These are phyloP conservation scores for Microbotryum intermedium DNA, from an alignment of 1,284 basidiomycete genomes.

Conservation along the genomic window DNA sequence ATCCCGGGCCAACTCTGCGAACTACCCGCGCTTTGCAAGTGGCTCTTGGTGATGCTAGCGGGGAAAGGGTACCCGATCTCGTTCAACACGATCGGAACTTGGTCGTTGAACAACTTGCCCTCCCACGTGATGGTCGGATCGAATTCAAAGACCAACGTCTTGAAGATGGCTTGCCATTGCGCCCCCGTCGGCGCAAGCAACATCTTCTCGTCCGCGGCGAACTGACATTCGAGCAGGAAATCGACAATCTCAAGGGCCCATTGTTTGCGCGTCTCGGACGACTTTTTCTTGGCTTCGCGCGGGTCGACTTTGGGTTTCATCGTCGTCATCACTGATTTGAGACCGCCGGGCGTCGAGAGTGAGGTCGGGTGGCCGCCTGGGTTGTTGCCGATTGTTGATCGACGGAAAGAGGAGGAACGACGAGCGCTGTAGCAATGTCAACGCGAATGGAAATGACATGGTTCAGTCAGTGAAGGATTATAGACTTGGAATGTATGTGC, in stretches of 20 bases:
- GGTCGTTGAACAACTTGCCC: conserved; percentile 32
- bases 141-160: conserved; percentile 30
- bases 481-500: too few relatives aligned
- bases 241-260: conserved; percentile 20
- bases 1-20: conserved; percentile 36
- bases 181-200: conserved; percentile 32
- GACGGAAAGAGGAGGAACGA: conserved; percentile 20
- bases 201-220: conserved; percentile 14
- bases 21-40: conserved; percentile 34
- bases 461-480: too few relatives aligned
- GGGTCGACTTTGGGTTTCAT: conserved; percentile 13
- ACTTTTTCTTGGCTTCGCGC: conserved; percentile 5
- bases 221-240: conserved; percentile 16
- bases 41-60: conserved; percentile 33
- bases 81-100: conserved; percentile 27
- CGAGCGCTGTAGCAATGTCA: conserved; percentile 9
- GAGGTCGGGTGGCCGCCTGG: not conserved
- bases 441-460: not conserved
- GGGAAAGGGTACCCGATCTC: conserved; percentile 33
- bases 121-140: conserved; percentile 26
- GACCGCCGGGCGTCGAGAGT: conserved; percentile 10
- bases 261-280: conserved; percentile 6
- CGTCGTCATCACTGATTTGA: conserved; percentile 2
- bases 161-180: conserved; percentile 35
- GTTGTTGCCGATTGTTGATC: conserved; percentile 10